phyloP scores from a whole-genome alignment of 768 basidiomycete genomes.

The Tulasnella sp. region DNA sequence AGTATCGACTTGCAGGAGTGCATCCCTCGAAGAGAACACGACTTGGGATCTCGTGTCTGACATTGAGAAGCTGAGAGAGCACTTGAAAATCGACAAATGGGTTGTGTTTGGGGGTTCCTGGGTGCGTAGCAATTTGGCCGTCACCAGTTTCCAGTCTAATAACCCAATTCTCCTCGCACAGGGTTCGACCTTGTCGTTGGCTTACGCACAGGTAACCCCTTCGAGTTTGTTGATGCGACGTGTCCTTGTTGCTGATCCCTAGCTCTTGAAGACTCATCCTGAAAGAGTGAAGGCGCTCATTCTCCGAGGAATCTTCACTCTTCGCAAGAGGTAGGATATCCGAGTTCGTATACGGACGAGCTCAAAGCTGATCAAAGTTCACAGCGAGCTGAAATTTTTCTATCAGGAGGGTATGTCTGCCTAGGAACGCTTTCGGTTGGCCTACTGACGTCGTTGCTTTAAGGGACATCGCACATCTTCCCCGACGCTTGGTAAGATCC shows the following conservation, averaged over 20 bases:
- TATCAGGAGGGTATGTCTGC: slow-evolving; percentile 81
- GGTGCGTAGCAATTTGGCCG: slow-evolving; percentile 36
- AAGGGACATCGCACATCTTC: slow-evolving; percentile 37
- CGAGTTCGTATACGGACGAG: not conserved
- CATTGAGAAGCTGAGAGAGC: slow-evolving; percentile 70
- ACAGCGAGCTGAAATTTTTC: slow-evolving; percentile 78
- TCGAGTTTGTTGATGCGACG: not conserved
- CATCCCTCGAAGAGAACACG: slow-evolving; percentile 77
- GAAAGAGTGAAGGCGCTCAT: slow-evolving; percentile 71
- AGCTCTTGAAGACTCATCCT: slow-evolving; percentile 62
- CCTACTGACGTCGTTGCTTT: not conserved
- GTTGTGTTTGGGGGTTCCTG: slow-evolving; percentile 93
- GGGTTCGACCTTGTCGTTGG: slow-evolving; percentile 82
- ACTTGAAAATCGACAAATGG: slow-evolving; percentile 76
- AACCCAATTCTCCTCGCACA: slow-evolving; percentile 25
- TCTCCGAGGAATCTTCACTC: slow-evolving; percentile 78
- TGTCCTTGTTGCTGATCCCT: slow-evolving; percentile 7
- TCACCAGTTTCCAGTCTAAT: not conserved
- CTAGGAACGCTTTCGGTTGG: slow-evolving; percentile 7
- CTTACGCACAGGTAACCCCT: slow-evolving; percentile 65
- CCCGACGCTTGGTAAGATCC: slow-evolving; percentile 73
- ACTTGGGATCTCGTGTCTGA: slow-evolving; percentile 92
- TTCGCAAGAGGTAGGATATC: slow-evolving; percentile 56
- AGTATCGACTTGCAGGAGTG: slow-evolving; percentile 41
- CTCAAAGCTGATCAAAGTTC: not conserved